A percentile compares a stretch with the other conserved stretches of the same genome.
Evolutionary conservation across 2,329 filamentous ascomycete genomes (phyloP).

Genomic region (Aspergillus tubingensis): DNA sequence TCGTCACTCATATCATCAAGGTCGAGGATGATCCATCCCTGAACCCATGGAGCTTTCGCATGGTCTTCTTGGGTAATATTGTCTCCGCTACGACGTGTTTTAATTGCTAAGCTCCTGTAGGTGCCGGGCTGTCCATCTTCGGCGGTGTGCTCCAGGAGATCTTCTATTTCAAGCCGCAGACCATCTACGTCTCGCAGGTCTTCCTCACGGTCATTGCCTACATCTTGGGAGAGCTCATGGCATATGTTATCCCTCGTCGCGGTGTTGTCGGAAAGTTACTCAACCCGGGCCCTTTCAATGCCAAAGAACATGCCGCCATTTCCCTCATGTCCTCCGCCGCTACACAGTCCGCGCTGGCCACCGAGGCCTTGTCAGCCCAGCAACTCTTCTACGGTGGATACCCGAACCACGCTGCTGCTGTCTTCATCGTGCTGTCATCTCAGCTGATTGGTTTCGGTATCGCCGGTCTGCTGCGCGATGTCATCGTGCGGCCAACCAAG

Average conservation of each 20-base stretch:
- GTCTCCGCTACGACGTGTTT: too few species aligned
- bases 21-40: constrained; percentile 2
- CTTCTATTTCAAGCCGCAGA: constrained; percentile 8
- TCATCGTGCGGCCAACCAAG: constrained; percentile 7
- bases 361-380: constrained; percentile 5
- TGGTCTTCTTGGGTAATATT: background rate
- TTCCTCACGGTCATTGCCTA: constrained; percentile 6
- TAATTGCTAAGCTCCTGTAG: background rate
- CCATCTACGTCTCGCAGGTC: constrained; percentile 9
- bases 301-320: constrained; percentile 7
- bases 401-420: constrained; percentile 2
- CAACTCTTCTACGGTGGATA: constrained; percentile 8
- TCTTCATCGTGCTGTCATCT: constrained; percentile 4
- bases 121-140: constrained; percentile 2
- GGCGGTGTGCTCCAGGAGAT: constrained; percentile 6
- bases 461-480: constrained; percentile 5
- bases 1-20: constrained; percentile 6
- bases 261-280: background rate
- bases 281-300: constrained; percentile 4
- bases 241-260: constrained; percentile 1
- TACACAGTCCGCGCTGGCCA: constrained; percentile 5
- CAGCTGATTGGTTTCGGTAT: constrained; percentile 7
- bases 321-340: constrained; percentile 7
- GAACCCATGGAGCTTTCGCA: constrained; percentile 6
- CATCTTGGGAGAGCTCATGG: background rate